phyloP scores from a whole-genome alignment of 306 rosid genomes.

The Malus sylvestris region DNA sequence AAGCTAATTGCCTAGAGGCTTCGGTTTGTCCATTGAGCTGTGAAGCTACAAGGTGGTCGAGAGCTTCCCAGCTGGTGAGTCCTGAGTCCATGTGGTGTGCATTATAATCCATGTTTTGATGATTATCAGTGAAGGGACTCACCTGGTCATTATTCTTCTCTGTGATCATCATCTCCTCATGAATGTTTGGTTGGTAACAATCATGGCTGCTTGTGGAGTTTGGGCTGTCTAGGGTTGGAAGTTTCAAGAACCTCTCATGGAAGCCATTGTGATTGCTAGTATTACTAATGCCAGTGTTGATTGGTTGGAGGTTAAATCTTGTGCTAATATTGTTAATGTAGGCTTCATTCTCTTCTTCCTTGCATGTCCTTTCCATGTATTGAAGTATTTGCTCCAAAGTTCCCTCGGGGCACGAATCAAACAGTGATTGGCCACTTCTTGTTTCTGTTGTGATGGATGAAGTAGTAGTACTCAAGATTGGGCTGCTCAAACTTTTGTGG shows the following conservation, averaged over 20 bases:
- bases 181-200: slow-evolving; percentile 38
- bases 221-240: slow-evolving; percentile 69
- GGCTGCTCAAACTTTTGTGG: slow-evolving; percentile 64
- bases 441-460: slow-evolving; percentile 30
- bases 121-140: slow-evolving; percentile 16
- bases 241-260: slow-evolving; percentile 52
- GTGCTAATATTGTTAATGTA: background rate
- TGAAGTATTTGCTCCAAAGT: slow-evolving; percentile 64
- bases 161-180: slow-evolving; percentile 1
- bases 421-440: slow-evolving; percentile 27
- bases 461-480: slow-evolving; percentile 10
- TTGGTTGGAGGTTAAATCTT: slow-evolving; percentile 17
- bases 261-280: slow-evolving; percentile 1
- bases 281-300: slow-evolving; percentile 5
- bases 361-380: slow-evolving; percentile 54
- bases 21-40: slow-evolving; percentile 66
- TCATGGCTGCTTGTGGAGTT: slow-evolving; percentile 45
- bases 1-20: slow-evolving; percentile 36
- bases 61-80: slow-evolving; percentile 60
- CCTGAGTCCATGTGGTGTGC: slow-evolving; percentile 15
- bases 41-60: slow-evolving; percentile 80
- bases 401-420: slow-evolving; percentile 45
- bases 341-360: slow-evolving; percentile 49
- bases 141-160: slow-evolving; percentile 29
- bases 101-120: slow-evolving; percentile 16